Conservation (phyloP, 2,329 filamentous ascomycete species). For the Tolypocladium nubicola region DNA sequence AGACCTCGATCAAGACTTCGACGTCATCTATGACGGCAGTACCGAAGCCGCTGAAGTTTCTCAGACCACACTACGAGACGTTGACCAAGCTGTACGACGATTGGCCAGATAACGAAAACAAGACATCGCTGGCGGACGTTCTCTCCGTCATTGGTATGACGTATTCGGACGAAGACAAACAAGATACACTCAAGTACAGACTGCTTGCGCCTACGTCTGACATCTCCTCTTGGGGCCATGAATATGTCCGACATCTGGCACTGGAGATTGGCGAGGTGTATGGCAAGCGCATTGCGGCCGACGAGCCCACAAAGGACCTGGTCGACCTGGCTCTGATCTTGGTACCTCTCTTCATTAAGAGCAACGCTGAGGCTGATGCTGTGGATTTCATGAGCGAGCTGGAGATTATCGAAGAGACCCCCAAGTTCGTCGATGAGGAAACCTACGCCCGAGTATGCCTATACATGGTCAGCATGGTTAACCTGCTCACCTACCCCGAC, state of each 20-base stretch:
- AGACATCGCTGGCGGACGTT: conserved; percentile 86
- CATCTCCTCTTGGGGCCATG: conserved; percentile 94
- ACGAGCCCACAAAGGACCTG: conserved; percentile 75
- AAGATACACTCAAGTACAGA: conserved; percentile 94
- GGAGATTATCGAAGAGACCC: conserved; percentile 90
- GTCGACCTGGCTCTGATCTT: conserved; percentile 74
- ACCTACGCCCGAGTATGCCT: conserved; percentile 88
- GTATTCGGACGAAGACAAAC: conserved; percentile 88
- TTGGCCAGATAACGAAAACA: conserved; percentile 77
- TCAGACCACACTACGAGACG: conserved; percentile 90
- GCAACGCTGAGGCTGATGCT: conserved; percentile 95
- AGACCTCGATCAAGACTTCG: conserved; percentile 96
- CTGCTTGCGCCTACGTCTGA: conserved; percentile 83
- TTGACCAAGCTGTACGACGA: conserved; percentile 80
- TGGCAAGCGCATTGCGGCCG: conserved; percentile 73
- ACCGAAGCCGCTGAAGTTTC: conserved; percentile 95
- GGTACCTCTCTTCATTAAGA: conserved; percentile 90
- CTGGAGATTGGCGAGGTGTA: conserved; percentile 95
- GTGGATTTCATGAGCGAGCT: conserved; percentile 95
- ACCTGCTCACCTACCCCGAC: conserved; percentile 91
- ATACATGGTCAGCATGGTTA: conserved; percentile 99
- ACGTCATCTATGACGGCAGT: conserved; percentile 99
- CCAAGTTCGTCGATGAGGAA: conserved; percentile 83
- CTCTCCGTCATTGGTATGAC: conserved; percentile 98
- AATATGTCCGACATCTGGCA: conserved; percentile 92